phyloP scores from a whole-genome alignment of 2,329 filamentous ascomycete genomes.

The Penicillium brasilianum region DNA sequence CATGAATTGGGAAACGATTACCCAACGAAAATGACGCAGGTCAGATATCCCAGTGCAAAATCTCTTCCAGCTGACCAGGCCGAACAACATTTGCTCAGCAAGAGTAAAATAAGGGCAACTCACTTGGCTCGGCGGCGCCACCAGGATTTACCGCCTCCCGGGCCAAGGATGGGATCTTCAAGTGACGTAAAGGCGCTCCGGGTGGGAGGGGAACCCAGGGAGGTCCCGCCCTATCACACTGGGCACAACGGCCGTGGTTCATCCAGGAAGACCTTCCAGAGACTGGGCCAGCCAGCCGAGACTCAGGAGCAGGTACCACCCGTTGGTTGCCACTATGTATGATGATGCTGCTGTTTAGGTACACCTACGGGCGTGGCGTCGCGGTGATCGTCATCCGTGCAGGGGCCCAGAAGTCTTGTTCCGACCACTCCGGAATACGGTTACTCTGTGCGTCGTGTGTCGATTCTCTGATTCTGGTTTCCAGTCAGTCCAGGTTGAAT shows the following conservation, averaged over 20 bases:
- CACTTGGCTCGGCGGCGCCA: not conserved
- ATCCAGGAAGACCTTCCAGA: not conserved
- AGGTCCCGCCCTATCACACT: not conserved
- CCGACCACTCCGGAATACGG: slow-evolving; percentile 18
- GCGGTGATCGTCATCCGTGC: slow-evolving; percentile 26
- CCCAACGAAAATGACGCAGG: slow-evolving; percentile 12
- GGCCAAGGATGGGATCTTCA: not conserved
- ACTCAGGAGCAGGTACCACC: slow-evolving; percentile 22
- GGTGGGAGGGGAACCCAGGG: slow-evolving; percentile 3
- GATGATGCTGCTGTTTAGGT: not conserved
- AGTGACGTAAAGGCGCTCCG: slow-evolving; percentile 31
- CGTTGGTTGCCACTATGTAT: not conserved
- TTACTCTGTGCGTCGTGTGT: slow-evolving; percentile 19
- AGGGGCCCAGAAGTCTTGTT: slow-evolving; percentile 28
- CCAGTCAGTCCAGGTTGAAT: not conserved
- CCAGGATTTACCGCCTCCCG: slow-evolving; percentile 4
- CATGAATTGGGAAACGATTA: slow-evolving; percentile 1
- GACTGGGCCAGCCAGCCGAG: not conserved
- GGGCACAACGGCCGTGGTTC: slow-evolving; percentile 16
- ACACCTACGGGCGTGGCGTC: slow-evolving; percentile 30
- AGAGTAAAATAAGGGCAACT: not conserved
- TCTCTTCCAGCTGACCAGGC: not conserved
- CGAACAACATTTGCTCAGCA: not conserved
- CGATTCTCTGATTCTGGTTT: not conserved
- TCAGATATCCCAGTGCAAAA: not conserved